Percentiles rank a stretch among this genome's conserved stretches.
Evolutionary conservation across 495 filamentous ascomycete species (phyloP).

Genomic region (Podospora tetraspora): DNA sequence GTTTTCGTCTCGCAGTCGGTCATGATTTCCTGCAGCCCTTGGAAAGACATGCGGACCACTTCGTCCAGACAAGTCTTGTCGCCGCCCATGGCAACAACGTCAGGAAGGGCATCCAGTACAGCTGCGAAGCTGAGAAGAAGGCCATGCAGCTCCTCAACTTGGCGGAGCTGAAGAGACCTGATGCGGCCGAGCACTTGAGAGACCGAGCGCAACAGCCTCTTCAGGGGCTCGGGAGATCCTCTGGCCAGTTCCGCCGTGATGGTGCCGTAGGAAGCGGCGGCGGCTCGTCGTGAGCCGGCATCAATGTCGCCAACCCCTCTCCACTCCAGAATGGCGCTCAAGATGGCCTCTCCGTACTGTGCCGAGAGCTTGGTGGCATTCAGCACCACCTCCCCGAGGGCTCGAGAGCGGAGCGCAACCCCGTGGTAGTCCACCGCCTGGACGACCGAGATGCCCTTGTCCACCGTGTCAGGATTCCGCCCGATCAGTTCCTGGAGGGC

Average conservation of each 20-base stretch:
- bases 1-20: slow-evolving; percentile 32
- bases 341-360: slow-evolving; percentile 64
- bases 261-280: slow-evolving; percentile 62
- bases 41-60: slow-evolving; percentile 15
- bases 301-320: slow-evolving; percentile 77
- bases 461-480: slow-evolving; percentile 78
- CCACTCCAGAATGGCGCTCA: slow-evolving; percentile 75
- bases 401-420: slow-evolving; percentile 78
- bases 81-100: background rate
- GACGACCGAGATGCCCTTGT: slow-evolving; percentile 74
- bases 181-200: slow-evolving; percentile 40
- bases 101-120: slow-evolving; percentile 37
- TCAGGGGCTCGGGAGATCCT: slow-evolving; percentile 17
- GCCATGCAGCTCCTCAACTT: slow-evolving; percentile 65
- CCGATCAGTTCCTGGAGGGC: slow-evolving; percentile 93
- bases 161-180: slow-evolving; percentile 46
- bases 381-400: slow-evolving; percentile 68
- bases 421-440: slow-evolving; percentile 91
- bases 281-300: slow-evolving; percentile 61
- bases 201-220: slow-evolving; percentile 26
- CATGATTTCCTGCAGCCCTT: slow-evolving; percentile 30
- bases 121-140: slow-evolving; percentile 57
- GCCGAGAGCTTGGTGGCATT: slow-evolving; percentile 57
- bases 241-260: slow-evolving; percentile 43
- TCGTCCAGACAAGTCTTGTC: slow-evolving; percentile 1